phyloP scores from a whole-genome alignment of 345 rosid genomes.

The Erodium maritimum region DNA sequence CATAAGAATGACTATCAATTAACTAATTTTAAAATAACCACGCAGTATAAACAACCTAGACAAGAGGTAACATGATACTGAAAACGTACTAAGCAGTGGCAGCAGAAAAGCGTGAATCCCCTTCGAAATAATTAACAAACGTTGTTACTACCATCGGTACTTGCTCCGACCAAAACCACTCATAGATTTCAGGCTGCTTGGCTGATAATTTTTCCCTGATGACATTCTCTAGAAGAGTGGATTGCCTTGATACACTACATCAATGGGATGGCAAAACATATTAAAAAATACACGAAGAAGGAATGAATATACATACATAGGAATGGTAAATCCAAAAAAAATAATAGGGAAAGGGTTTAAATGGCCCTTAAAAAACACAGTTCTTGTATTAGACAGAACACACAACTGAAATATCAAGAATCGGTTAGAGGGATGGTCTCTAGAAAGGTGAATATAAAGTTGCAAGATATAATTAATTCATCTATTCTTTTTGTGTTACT shows the following conservation, averaged over 20 bases:
- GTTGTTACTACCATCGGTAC: conserved; percentile 49
- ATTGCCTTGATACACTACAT: conserved; percentile 63
- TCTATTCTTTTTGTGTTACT: background rate
- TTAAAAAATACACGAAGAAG: too few species aligned
- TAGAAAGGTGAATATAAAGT: background rate
- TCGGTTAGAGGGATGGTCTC: background rate
- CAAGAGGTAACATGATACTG: background rate
- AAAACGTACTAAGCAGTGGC: conserved; percentile 46
- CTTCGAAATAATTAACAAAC: conserved; percentile 57
- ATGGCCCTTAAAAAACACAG: background rate
- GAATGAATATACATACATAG: background rate
- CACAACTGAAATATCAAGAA: background rate
- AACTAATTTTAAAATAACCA: background rate
- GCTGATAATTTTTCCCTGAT: conserved; percentile 72
- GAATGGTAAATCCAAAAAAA: too few species aligned
- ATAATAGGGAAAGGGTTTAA: background rate
- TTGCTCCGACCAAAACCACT: conserved; percentile 79
- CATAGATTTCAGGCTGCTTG: conserved; percentile 62
- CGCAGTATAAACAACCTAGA: background rate
- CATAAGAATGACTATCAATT: conserved; percentile 11
- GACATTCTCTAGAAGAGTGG: conserved; percentile 69
- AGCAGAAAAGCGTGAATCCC: conserved; percentile 44
- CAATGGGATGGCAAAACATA: conserved; percentile 5
- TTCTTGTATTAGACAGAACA: background rate
- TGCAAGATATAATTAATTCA: background rate